Conservation (phyloP, 495 filamentous ascomycete genomes). For the Cercophora samala region DNA sequence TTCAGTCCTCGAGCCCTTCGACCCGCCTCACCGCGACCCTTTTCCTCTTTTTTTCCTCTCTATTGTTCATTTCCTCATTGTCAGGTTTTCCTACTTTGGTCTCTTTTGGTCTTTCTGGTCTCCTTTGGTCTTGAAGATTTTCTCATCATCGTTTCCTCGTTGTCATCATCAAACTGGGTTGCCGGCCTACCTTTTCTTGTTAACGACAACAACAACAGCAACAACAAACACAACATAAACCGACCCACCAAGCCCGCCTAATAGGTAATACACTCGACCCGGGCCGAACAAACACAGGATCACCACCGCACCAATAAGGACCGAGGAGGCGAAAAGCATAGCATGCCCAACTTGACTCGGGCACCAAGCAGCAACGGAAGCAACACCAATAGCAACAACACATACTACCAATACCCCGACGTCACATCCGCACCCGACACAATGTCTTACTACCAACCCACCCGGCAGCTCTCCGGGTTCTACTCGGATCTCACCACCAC, state of each 20-base stretch:
- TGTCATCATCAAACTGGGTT: conserved; percentile 19
- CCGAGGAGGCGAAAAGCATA: conserved; percentile 17
- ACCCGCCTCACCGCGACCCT: conserved; percentile 31
- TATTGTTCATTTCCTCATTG: conserved; percentile 29
- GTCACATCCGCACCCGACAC: conserved; percentile 23
- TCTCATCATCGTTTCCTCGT: not conserved
- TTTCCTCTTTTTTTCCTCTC: conserved; percentile 29
- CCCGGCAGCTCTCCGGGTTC: conserved; percentile 28
- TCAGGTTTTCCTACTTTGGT: conserved; percentile 12
- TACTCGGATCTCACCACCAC: conserved; percentile 31
- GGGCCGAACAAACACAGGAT: not conserved
- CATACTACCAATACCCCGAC: conserved; percentile 30
- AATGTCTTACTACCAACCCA: conserved; percentile 34
- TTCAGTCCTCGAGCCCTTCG: conserved; percentile 33
- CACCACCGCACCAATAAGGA: not conserved
- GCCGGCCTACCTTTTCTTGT: conserved; percentile 42
- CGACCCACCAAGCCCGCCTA: conserved; percentile 15
- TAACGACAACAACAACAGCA: conserved; percentile 33
- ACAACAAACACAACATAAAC: conserved; percentile 16
- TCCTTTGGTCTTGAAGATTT: conserved; percentile 14
- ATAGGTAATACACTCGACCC: conserved; percentile 2
- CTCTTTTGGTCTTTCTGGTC: conserved; percentile 20
- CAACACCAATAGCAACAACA: not conserved
- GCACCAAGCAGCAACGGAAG: conserved; percentile 19
- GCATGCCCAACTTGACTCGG: conserved; percentile 35